Conservation (phyloP, 805 yeast species). For the Zygosaccharomyces kombuchaensis region DNA sequence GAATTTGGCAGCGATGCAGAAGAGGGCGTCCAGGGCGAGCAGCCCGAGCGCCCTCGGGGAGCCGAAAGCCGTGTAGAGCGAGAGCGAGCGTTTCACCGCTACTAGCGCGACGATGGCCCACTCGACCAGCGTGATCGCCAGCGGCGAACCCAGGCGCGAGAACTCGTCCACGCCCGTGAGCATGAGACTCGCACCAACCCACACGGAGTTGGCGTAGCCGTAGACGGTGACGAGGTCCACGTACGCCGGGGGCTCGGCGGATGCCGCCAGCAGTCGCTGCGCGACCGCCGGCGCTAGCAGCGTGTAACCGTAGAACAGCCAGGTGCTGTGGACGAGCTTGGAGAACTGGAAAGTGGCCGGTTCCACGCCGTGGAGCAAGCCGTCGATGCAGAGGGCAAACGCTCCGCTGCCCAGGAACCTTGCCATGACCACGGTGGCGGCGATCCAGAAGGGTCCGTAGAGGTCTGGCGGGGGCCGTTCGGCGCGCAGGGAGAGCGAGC, state of each 20-base stretch:
- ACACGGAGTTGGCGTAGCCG: slow-evolving; percentile 77
- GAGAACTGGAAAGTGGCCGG: slow-evolving; percentile 51
- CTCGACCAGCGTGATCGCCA: slow-evolving; percentile 4
- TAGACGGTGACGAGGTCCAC: slow-evolving; percentile 66
- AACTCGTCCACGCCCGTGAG: slow-evolving; percentile 9
- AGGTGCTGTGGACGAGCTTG: slow-evolving; percentile 62
- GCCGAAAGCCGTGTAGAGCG: slow-evolving; percentile 5
- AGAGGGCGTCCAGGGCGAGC: slow-evolving; percentile 17
- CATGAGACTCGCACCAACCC: slow-evolving; percentile 63
- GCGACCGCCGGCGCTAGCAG: slow-evolving; percentile 52
- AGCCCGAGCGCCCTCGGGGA: slow-evolving; percentile 5
- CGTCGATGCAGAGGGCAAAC: slow-evolving; percentile 56
- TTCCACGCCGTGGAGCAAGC: slow-evolving; percentile 39
- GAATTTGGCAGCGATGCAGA: slow-evolving; percentile 20
- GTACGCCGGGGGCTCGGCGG: slow-evolving; percentile 44
- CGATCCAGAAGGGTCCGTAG: slow-evolving; percentile 89
- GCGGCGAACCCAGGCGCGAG: background rate
- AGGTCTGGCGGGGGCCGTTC: slow-evolving; percentile 48
- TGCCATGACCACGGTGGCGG: slow-evolving; percentile 70
- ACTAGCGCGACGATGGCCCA: slow-evolving; percentile 14
- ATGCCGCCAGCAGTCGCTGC: slow-evolving; percentile 11
- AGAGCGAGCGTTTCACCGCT: slow-evolving; percentile 11
- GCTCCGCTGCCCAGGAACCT: slow-evolving; percentile 74
- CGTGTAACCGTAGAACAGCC: slow-evolving; percentile 73
- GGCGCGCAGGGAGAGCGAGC: slow-evolving; percentile 3